Base-by-base conservation (phyloP, 306 rosid species). In the Vachellia collinsii region DNA sequence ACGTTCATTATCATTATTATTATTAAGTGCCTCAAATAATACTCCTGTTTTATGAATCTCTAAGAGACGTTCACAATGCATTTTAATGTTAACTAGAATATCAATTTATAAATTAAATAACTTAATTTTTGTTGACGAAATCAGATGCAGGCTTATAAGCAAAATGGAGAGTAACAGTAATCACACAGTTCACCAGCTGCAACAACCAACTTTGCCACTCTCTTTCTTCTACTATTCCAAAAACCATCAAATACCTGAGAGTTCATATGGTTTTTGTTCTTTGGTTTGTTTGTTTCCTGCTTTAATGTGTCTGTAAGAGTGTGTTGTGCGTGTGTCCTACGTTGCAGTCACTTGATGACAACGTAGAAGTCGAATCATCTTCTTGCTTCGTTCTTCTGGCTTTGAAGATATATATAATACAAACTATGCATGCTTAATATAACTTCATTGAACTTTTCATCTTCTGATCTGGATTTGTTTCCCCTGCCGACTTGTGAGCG, bases 281-380 rank as follows among this genome's bases (percentile, higher is more conserved):
- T 53, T 61, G 19, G 7, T 16, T 54, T 50, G 20, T 19, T 47
- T 63, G 29, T 73, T 75, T 39, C 46, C 2, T 9, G 2, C 63
- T 41, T 56, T 20, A 56, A 8, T 20, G 66, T 85, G 80, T 85
- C 77, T 84, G 39, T 16, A 20, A 25, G 54, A 70, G 53, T 75
- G 14, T 36, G 59, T 41, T 29, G 34, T 29, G 34, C 82, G 79
- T 80, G 84, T 17, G 72, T 79, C 82, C 79, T 36, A 51, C 74
- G 88, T 50, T 3, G 82, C 44, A 54, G 61, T 77, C 76, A 12
- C n/a, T 12, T 14, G 41, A 54, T 54, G 61, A 62, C 39, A 62
- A 62, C n/a, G n/a, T 13, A n/a, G 42, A 48, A 38, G 43, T 34
- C 13, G 81, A 81, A 51, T n/a, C 59, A 53, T 64, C 11, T 23